Evolutionary conservation across 345 rosid genomes (phyloP), one percentile per base, ranked within the genome.

Genomic region (Dipteronia dyeriana): DNA sequence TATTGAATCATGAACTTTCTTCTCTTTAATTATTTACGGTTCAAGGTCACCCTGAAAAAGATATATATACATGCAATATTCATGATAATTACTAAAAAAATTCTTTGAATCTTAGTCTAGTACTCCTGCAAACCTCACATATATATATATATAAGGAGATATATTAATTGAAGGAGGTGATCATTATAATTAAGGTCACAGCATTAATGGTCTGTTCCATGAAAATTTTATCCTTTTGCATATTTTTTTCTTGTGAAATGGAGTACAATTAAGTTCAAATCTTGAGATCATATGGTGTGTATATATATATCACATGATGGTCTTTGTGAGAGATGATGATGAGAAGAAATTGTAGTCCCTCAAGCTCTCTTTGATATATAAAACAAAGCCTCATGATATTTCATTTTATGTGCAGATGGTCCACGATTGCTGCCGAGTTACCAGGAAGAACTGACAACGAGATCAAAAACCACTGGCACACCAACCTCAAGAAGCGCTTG

Each of bases 401-500:
- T 14, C n/a, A 57, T 57, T 64, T 68, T 25, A 29, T 77, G 20
- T 83, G 84, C 85, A 51, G 56, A 14, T 51, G 56, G 56, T 51
- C 56, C 19, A 51, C 19, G 1, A 51, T 51, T 13, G 56, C 56
- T 3, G 17, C 17, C 4, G 5, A 16, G 19, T 16, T 51, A 3
- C 19, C 56, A 13, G 56, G 56, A 13, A 51, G 56, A 14, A 51
- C 56, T 13, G 56, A 51, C 16, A 51, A 51, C 9, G n/a, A 51
- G 19, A 51, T 51, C 19, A 51, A 51, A 14, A 51, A 51, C 19
- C 19, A 51, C 56, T 51, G 56, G 56, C 19, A 51, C 56, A 3
- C 56, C n/a, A 51, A 51, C 19, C 19, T 13, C 13, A 78, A 73
- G 83, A 83, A 79, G 91, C 85, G 83, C 16, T 12, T 61, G 34